Base-by-base conservation (phyloP, 345 rosid species). In the Melaleuca alternifolia region DNA sequence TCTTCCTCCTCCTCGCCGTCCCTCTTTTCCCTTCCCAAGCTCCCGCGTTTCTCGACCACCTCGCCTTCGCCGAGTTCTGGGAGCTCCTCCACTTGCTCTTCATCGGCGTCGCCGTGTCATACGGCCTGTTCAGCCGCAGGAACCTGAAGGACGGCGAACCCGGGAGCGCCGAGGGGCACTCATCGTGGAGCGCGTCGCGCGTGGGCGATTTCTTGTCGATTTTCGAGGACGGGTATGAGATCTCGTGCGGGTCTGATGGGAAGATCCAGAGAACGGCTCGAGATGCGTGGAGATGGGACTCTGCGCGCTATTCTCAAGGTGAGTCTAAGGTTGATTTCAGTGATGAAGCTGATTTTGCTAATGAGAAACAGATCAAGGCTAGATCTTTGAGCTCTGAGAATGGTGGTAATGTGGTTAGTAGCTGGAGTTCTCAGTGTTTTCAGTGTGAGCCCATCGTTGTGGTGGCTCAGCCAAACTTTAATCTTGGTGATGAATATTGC, bases 101-200 rank as follows among this genome's bases (percentile, higher is more conserved):
- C 90, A 87, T 97, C 75, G 98, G 98, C 89, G 87, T 97, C 88
- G 98, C 95, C 84, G 95, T 95, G 75, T 94, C 96, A 44, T 97
- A 95, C 90, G 99, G 98, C 86, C 89, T 97, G 91, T 93, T 93
- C 93, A 87, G 97, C 90, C 91, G 93, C 76, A 92, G 96, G 85
- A 95, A 88, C 89, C 88, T 85, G 59, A 94, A 91, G 13, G 71
- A 85, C 51, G 86, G 65, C 14, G 51, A 41, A 48, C 26, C 86
- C 86, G 96, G 88, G 83, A 84, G 79, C 54, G 82, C 71, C 57
- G 95, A 89, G 84, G 93, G 92, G 87, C 87, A 93, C 0, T 86
- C 91, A 62, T 89, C 95, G n/a, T 89, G 81, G 81, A 71, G 87
- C 71, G 57, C 75, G 16, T 83, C 86, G 93, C 91, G 54, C 88